Base-by-base conservation (phyloP, 1,139 yeast genomes). In the Suhomyces yuchorum region DNA sequence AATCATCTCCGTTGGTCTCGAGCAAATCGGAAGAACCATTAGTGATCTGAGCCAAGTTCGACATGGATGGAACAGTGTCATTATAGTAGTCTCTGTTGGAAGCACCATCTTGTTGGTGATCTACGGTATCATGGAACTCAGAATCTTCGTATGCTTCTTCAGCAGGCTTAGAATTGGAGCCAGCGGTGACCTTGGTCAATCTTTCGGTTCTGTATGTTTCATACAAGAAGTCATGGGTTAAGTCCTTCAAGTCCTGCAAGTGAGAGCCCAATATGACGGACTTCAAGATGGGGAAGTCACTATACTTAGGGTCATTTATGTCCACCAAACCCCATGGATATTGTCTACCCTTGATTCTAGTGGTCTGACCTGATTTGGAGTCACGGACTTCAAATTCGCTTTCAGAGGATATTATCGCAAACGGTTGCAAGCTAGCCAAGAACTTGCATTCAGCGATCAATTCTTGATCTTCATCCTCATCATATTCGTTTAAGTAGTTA, bases 251-350 rank as follows among this genome's bases (percentile, higher is more conserved):
- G 64, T 93, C 99, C 62, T 88, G 92, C 59, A 93, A 77, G 65
- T 93, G 99, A n/a, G 96, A 84, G 41, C 96, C 93, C 59, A 93
- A 80, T 43, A 93, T 69, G 2, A 93, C 92, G 47, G 91, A 85
- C 62, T 92, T 84, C 59, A 93, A 75, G 20, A 87, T 78, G n/a
- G 85, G 79, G 65, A 93, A 90, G 66, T 93, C 98, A 47, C 95
- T 85, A 57, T 85, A 81, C 48, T 81, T 81, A 18, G 96, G 84
- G 63, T 93, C 95, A 60, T 89, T 92, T 43, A 81, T 76, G 63
- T 92, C 96, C 43, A 93, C 84, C 47, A 82, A 68, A 0, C 98
- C 98, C 98, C 99, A 93, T 17, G 97, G 97, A 64, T 92, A 93
- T 65, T 84, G 81, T 65, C 99, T 81, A 7, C 90, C 97, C 54